Conservation (phyloP, 768 basidiomycete genomes). For the Pisolithus albus region DNA sequence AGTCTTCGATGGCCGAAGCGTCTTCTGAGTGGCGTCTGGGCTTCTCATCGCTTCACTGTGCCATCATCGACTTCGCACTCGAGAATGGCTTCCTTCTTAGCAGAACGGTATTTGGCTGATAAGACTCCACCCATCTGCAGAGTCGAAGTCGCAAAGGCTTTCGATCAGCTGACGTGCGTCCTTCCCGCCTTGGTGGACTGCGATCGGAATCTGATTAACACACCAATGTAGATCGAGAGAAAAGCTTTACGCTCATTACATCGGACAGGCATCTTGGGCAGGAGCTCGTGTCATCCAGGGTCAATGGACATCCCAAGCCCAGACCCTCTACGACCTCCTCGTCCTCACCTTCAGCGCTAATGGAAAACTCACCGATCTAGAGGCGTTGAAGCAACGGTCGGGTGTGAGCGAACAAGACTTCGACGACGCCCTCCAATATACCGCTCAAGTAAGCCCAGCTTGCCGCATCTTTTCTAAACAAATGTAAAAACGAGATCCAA, state of each 20-base stretch:
- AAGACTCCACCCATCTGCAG: slow-evolving; percentile 68
- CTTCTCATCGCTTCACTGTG: not conserved
- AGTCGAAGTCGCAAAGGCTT: slow-evolving; percentile 61
- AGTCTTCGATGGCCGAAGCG: not conserved
- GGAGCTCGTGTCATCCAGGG: slow-evolving; percentile 78
- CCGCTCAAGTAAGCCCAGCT: slow-evolving; percentile 49
- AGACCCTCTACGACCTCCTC: slow-evolving; percentile 63
- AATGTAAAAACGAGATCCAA: slow-evolving; percentile 1
- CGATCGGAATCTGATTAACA: slow-evolving; percentile 4
- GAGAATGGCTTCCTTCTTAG: slow-evolving; percentile 30
- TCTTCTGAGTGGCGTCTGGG: not conserved
- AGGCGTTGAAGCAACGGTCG: slow-evolving; percentile 44
- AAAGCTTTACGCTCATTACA: slow-evolving; percentile 71
- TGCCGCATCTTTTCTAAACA: not conserved
- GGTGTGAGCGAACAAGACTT: slow-evolving; percentile 56
- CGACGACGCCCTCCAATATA: slow-evolving; percentile 64
- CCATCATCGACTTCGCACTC: not conserved
- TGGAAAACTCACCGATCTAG: slow-evolving; percentile 52
- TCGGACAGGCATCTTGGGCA: slow-evolving; percentile 73
- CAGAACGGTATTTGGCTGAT: slow-evolving; percentile 72
- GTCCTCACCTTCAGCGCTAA: slow-evolving; percentile 60
- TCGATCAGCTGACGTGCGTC: slow-evolving; percentile 57
- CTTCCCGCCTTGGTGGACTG: not conserved
- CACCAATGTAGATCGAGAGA: slow-evolving; percentile 50
- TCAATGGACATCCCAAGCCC: slow-evolving; percentile 74